These are phyloP conservation scores for Chrysopogon serrulatus DNA, from an alignment of 176 grass and related monocot species.

Conservation along the genomic window DNA sequence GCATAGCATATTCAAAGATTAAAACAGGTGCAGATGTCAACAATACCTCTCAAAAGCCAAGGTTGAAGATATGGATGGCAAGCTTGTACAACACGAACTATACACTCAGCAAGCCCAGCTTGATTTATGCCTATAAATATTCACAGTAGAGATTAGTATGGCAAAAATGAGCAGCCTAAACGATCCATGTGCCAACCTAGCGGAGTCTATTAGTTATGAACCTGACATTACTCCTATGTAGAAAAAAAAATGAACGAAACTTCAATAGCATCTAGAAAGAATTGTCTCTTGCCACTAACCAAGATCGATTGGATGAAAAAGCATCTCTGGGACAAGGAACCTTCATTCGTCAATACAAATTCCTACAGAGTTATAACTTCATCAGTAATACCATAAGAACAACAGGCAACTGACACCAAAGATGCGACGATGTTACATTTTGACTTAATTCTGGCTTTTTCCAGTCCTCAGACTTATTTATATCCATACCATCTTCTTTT, in stretches of 20 bases:
- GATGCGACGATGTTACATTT: conserved; percentile 58
- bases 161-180: not conserved
- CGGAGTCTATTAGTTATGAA: not conserved
- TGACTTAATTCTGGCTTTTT: conserved; percentile 64
- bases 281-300: conserved; percentile 58
- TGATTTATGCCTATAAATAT: conserved; percentile 88
- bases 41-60: conserved; percentile 77
- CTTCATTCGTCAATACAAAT: conserved; percentile 92
- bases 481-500: conserved; percentile 27
- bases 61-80: conserved; percentile 86
- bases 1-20: not conserved
- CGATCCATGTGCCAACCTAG: not conserved
- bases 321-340: conserved; percentile 94
- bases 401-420: not conserved
- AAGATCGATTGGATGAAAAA: conserved; percentile 80
- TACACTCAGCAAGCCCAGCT: conserved; percentile 94
- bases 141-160: not conserved
- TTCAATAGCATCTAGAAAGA: too few species aligned
- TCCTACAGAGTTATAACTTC: conserved; percentile 45
- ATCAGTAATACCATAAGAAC: conserved; percentile 29
- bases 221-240: not conserved
- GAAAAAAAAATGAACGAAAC: not conserved
- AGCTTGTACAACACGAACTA: conserved; percentile 70
- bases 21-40: not conserved
- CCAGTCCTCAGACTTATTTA: conserved; percentile 38